Evolutionary conservation across 129 eudicot species (phyloP).

Genomic region (Kitagawia praeruptora): DNA sequence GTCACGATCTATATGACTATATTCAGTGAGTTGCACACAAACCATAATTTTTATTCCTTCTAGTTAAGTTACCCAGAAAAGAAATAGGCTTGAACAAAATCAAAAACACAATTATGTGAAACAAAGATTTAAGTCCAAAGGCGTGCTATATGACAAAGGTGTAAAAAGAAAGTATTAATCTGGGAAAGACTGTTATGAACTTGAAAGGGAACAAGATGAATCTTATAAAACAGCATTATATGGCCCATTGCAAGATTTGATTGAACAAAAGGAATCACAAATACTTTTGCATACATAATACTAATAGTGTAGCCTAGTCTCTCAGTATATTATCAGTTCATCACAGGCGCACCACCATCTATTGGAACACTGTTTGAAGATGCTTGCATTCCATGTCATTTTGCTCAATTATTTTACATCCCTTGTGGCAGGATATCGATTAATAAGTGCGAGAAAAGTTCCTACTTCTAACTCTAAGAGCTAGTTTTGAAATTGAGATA

Average conservation of each 20-base stretch:
- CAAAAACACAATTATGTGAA: background rate
- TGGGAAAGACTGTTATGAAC: background rate
- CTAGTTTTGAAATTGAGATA: too few species aligned
- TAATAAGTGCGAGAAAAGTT: background rate
- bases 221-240: conserved; percentile 7
- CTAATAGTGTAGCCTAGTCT: background rate
- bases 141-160: background rate
- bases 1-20: too few species aligned
- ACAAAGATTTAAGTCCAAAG: background rate
- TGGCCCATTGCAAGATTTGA: conserved; percentile 23
- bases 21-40: too few species aligned
- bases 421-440: background rate
- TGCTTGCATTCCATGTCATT: background rate
- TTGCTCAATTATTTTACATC: background rate
- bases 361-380: background rate
- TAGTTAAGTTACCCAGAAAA: background rate
- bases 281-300: background rate
- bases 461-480: too few species aligned
- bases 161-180: background rate
- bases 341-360: background rate
- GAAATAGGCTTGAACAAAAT: background rate
- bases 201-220: conserved; percentile 16
- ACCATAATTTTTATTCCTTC: too few species aligned
- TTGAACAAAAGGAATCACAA: conserved; percentile 15
- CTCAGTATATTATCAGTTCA: background rate